Evolutionary conservation across 2,329 filamentous ascomycete genomes (phyloP).

Genomic region (Verticillium nubilum): DNA sequence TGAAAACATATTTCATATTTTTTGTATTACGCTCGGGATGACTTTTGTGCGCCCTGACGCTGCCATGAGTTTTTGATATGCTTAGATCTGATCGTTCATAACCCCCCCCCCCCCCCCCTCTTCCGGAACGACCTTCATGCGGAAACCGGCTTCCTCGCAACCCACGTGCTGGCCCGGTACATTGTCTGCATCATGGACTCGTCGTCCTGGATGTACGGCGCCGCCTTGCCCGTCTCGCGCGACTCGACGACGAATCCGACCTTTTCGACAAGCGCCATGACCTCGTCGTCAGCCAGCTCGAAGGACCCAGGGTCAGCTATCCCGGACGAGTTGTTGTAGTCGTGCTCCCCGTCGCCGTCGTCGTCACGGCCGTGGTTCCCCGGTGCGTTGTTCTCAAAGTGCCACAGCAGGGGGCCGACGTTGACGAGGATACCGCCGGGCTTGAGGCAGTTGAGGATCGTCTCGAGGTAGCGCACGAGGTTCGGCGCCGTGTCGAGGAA

Average conservation of each 20-base stretch:
- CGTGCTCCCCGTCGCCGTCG: constrained; percentile 44
- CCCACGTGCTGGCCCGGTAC: constrained; percentile 79
- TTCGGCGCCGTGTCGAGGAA: constrained; percentile 98
- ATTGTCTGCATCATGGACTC: constrained; percentile 80
- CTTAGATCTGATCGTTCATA: too few species aligned
- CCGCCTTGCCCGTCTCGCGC: constrained; percentile 52
- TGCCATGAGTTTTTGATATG: too few species aligned
- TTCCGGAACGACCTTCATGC: too few species aligned
- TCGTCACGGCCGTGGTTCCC: constrained; percentile 49
- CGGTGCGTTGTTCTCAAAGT: constrained; percentile 74
- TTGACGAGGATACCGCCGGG: constrained; percentile 82
- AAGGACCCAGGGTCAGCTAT: constrained; percentile 88
- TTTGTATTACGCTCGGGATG: too few species aligned
- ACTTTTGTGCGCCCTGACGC: too few species aligned
- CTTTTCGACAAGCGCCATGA: constrained; percentile 65
- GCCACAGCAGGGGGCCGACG: constrained; percentile 87
- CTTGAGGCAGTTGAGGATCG: constrained; percentile 71
- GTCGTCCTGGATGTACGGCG: constrained; percentile 83
- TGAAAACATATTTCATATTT: too few species aligned
- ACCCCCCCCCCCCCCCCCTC: neutral
- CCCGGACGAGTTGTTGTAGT: constrained; percentile 49
- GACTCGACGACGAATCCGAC: constrained; percentile 73
- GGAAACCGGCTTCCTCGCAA: constrained; percentile 63
- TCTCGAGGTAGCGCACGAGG: constrained; percentile 81
- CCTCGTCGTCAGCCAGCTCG: constrained; percentile 85